Evolutionary conservation across 192 early-diverging fungal species (phyloP), one percentile per base, ranked within the genome.

Genomic region (Linnemannia exigua): DNA sequence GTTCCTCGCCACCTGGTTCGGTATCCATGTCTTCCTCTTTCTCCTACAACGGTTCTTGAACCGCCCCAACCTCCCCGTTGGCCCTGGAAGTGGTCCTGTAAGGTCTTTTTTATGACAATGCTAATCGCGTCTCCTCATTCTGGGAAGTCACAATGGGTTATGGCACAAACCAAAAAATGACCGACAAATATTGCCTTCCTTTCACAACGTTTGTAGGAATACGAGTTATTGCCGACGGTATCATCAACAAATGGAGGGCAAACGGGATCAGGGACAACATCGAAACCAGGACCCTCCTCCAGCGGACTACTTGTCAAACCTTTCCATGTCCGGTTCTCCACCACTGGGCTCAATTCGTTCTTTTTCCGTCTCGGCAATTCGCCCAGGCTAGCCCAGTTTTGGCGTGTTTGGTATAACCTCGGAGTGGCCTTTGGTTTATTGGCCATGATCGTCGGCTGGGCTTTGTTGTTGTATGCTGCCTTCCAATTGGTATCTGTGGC

Each of bases 321-420:
- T 16, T 93, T 93, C 47, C 72, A 89, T 74, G 63, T 93, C 35
- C 84, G 89, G 2, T 90, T 88, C 75, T 88, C 90, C 22, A 91
- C 92, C 4, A 90, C 86, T 35, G 52, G 66, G 7, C 80, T 90
- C 31, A 93, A 93, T 73, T 41, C 54, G 16, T 74, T 85, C 51
- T 93, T 93, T 70, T 61, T 75, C 37, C 70, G 80, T 52, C 72
- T 90, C 2, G 88, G 88, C 11, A 82, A 82, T 36, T 19, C 74
- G 20, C 81, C 81, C 11, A 67, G 37, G 38, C 74, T 87, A 22
- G 82, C 91, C 6, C 74, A 35, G 5, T 91, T 94, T 50, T 94
- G 92, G 93, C 70, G 84, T 20, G 31, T 89, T 0, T 94, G 93
- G 93, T 94, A 93, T 85, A 77, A 79, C 11, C 35, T 90, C 17